A percentile compares a stretch with the other conserved stretches of the same genome.
Evolutionary conservation across 1,284 basidiomycete genomes (phyloP).

Genomic region (Rhodotorula sp.): DNA sequence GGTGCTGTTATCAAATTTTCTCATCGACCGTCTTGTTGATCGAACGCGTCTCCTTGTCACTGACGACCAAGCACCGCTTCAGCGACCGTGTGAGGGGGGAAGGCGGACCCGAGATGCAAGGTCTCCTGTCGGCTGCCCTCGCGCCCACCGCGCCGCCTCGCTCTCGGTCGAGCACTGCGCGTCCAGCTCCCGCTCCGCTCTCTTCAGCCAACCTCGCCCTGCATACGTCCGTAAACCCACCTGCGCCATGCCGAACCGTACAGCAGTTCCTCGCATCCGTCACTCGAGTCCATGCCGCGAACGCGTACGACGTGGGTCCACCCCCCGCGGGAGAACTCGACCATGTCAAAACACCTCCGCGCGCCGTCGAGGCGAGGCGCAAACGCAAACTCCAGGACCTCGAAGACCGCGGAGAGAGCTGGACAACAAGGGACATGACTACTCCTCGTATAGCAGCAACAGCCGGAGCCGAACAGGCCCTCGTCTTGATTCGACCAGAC

Average conservation of each 20-base stretch:
- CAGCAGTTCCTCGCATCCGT: conserved; percentile 10
- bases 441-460: too few species aligned
- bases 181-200: background rate
- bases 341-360: background rate
- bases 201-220: conserved; percentile 18
- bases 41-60: too few species aligned
- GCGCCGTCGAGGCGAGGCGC: background rate
- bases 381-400: background rate
- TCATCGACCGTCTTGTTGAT: too few species aligned
- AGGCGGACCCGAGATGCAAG: conserved; percentile 7
- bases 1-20: too few species aligned
- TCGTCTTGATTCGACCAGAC: conserved; percentile 17
- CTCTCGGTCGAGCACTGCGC: conserved; percentile 8
- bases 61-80: too few species aligned
- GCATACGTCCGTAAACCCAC: conserved; percentile 5
- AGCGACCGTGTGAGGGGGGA: too few species aligned
- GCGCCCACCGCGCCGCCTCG: background rate
- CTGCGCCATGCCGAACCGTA: conserved; percentile 14
- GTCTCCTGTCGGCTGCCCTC: background rate
- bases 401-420: background rate
- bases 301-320: conserved; percentile 4
- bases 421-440: background rate
- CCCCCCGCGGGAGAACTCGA: conserved; percentile 3
- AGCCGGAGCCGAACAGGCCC: conserved; percentile 9
- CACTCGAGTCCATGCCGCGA: background rate